Evolutionary conservation across 371 early-diverging fungal species (phyloP), one percentile per base, ranked within the genome.

Genomic region (Mucor irregularis): DNA sequence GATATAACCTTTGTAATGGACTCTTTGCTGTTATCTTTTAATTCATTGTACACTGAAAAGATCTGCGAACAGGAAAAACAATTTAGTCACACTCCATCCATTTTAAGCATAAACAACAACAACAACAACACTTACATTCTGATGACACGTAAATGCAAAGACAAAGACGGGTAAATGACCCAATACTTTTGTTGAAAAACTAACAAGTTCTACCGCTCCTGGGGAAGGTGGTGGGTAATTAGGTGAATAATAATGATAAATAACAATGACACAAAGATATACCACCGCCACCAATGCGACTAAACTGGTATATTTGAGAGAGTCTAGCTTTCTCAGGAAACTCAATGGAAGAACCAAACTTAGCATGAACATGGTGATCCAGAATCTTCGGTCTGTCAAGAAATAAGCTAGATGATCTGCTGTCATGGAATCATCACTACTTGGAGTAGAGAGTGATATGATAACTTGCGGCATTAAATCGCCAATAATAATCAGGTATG

Each of bases 401-500:
- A 61, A 50, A 49, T 46, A 55, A 6, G 54, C 53, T 5, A 40
- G 19, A n/a, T 39, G 39, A 16, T 49, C 28, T n/a, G n/a, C n/a
- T n/a, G n/a, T n/a, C n/a, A n/a, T n/a, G n/a, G n/a, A n/a, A 14
- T 50, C 21, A 14, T 42, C 10, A 24, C 17, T 42, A 10, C 35
- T n/a, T n/a, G n/a, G 51, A 31, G 35, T 45, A 11, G 44, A 43
- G 9, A 60, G 53, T 1, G 69, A 56, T 17, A 4, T 26, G 8
- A 63, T 42, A 0, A 50, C 46, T 61, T 87, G 84, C 1, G 94
- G 93, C 86, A 97, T 90, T 53, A 99, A 68, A 49, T 97, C 95
- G 50, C 97, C 96, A 57, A 95, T 87, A 61, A 99, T 97, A 49
- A 99, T 92, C 49, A 99, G 77, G 71, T 99, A 99, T 7, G 97